Evolutionary conservation across 176 grass and related monocot species (phyloP).

Genomic region (Triticum dicoccoides): DNA sequence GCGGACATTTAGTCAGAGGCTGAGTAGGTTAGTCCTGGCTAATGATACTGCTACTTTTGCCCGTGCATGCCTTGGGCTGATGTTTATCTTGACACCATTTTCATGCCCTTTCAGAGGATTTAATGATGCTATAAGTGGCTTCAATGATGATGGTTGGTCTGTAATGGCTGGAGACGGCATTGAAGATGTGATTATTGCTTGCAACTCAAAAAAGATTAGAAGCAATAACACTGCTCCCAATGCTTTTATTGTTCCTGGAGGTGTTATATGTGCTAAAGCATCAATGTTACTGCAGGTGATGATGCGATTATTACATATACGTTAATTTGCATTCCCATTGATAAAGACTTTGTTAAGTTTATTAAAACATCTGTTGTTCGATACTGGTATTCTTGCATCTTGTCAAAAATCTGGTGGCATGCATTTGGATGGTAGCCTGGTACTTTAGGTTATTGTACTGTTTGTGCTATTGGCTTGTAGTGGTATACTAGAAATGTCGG

Average conservation of each 20-base stretch:
- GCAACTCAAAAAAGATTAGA: constrained; percentile 74
- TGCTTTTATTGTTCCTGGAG: constrained; percentile 65
- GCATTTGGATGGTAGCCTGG: not conserved
- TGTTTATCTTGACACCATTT: constrained; percentile 18
- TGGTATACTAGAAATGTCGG: not conserved
- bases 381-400: not conserved
- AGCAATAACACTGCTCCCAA: constrained; percentile 35
- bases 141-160: constrained; percentile 98
- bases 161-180: constrained; percentile 74
- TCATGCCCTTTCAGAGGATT: constrained; percentile 67
- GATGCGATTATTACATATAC: not conserved
- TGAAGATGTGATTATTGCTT: constrained; percentile 84
- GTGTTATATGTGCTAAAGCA: constrained; percentile 95
- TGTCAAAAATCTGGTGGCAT: not conserved
- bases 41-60: constrained; percentile 8
- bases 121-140: constrained; percentile 95
- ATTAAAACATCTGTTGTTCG: not conserved
- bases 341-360: not conserved
- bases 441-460: not conserved
- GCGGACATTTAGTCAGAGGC: constrained; percentile 85
- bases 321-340: not conserved
- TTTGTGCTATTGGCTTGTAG: not conserved
- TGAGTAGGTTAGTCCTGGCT: constrained; percentile 64
- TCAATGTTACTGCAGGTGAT: constrained; percentile 96
- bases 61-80: not conserved